Base-by-base conservation (phyloP, 108 stramenopile species). In the Cyclotella choctawhatcheeana region DNA sequence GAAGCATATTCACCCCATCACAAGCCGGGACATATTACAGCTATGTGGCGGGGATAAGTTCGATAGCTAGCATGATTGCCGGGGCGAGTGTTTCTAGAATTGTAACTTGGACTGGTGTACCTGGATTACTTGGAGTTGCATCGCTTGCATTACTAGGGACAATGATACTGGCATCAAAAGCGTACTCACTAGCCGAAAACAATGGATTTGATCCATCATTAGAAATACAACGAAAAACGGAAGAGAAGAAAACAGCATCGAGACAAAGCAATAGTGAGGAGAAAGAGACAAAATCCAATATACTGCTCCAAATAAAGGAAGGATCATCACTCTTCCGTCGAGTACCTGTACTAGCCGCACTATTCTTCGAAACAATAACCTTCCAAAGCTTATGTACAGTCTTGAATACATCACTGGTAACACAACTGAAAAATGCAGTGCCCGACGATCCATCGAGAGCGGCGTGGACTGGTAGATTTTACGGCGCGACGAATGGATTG, bases 391-490 rank as follows among this genome's bases (percentile, higher is more conserved):
- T 95, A 44, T 87, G 88, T 6, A 91, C 93, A 13, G 66, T 95
- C 29, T 66, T 95, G 2, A 95, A 91, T 59, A 89, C 92, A 0
- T 73, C 78, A 67, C 88, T 95, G 58, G 88, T 95, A 0, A 64
- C 81, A 16, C 84, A 84, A 34, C 69, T 95, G 13, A 79, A 79
- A 29, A 52, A 76, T 14, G 62, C 82, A 29, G 84, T 92, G 7
- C 87, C 89, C 3, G 65, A 88, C 60, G 93, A 95, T 74, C 65
- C 74, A 5, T 58, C 79, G 24, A 76, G 93, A 8, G 93, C 93
- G 20, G 88, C 86, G 18, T 95, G 89, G 87, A 92, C 90, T 37
- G 93, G 93, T 6, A 88, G 89, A 51, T 93, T 90, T 73, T 93
- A 88, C 72, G 88, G 89, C 22, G 44, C 66, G 0, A 85, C 89